Evolutionary conservation across 495 filamentous ascomycete genomes (phyloP).

Genomic region (Lophiotrema nucula): DNA sequence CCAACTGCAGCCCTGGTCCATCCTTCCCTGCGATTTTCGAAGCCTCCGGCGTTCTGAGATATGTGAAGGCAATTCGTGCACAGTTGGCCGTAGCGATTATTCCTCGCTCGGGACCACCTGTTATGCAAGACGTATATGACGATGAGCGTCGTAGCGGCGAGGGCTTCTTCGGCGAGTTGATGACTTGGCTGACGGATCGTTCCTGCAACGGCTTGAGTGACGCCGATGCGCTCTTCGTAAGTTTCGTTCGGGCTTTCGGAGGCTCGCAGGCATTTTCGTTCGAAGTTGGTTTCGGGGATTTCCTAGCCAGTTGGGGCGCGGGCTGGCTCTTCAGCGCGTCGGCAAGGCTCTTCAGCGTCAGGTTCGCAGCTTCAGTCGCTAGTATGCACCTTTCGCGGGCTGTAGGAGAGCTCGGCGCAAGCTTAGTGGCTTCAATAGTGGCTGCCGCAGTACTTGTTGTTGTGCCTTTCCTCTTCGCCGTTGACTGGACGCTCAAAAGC

Average conservation of each 20-base stretch:
- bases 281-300: conserved; percentile 13
- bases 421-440: conserved; percentile 23
- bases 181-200: conserved; percentile 22
- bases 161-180: conserved; percentile 25
- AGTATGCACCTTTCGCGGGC: conserved; percentile 65
- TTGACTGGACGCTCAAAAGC: conserved; percentile 10
- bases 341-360: conserved; percentile 63
- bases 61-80: conserved; percentile 68
- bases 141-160: conserved; percentile 39
- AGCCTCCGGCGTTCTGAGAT: conserved; percentile 60
- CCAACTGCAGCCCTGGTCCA: conserved; percentile 69
- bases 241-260: conserved; percentile 4
- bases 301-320: background rate
- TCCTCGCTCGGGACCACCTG: conserved; percentile 38
- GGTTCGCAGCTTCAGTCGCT: conserved; percentile 80
- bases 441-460: conserved; percentile 8
- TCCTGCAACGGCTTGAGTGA: conserved; percentile 27
- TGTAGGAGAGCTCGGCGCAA: conserved; percentile 46
- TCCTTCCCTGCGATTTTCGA: conserved; percentile 43
- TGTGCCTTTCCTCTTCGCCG: conserved; percentile 21
- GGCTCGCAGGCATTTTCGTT: conserved; percentile 21
- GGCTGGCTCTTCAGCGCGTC: conserved; percentile 63
- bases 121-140: conserved; percentile 34
- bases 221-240: conserved; percentile 1
- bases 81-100: conserved; percentile 64